Conservation (phyloP, 2,329 filamentous ascomycete species). For the Talaromyces sp. region DNA sequence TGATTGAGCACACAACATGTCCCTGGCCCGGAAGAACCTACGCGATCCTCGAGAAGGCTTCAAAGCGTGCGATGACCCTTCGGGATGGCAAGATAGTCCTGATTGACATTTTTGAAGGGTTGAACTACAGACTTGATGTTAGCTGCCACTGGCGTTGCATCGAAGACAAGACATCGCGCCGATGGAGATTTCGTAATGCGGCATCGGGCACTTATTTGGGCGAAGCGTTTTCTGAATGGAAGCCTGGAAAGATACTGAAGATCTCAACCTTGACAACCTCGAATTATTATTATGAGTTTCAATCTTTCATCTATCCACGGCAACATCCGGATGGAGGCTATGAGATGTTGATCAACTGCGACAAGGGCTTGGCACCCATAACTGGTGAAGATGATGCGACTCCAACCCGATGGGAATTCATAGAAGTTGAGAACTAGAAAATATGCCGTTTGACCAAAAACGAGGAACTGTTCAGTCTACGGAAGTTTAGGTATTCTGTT, state of each 20-base stretch:
- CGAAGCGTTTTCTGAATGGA: neutral
- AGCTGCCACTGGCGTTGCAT: conserved; percentile 1
- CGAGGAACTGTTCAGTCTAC: too few species aligned
- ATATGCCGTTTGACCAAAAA: too few species aligned
- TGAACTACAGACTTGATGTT: neutral
- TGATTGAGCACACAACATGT: neutral
- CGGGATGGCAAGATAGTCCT: neutral
- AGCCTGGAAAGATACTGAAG: too few species aligned
- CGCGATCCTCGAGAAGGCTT: neutral
- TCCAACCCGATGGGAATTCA: too few species aligned
- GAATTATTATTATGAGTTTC: neutral
- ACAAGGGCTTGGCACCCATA: too few species aligned
- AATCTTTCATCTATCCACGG: neutral
- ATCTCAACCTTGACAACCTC: neutral
- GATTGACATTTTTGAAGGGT: neutral
- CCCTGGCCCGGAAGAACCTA: neutral
- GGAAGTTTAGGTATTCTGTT: too few species aligned
- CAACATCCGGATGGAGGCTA: neutral
- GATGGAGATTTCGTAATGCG: neutral
- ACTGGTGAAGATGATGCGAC: too few species aligned
- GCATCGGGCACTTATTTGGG: neutral
- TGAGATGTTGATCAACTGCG: neutral
- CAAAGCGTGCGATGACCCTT: neutral
- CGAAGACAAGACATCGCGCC: neutral
- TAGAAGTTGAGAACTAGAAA: too few species aligned